phyloP scores from a whole-genome alignment of 1,284 basidiomycete genomes.

The Apiotrichum veenhuisii region DNA sequence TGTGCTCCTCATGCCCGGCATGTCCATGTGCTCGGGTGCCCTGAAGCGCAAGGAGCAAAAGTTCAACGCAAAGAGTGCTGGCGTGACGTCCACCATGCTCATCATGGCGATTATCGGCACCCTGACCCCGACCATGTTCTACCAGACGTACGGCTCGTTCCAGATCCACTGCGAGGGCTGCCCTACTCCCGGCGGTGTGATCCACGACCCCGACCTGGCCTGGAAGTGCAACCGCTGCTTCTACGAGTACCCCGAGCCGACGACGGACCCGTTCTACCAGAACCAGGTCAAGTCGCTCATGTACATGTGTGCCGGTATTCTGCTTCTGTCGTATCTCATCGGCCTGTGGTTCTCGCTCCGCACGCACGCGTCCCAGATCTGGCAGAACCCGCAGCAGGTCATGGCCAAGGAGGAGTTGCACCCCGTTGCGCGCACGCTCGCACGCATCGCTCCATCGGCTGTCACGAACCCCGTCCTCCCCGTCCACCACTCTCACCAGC shows the following conservation, averaged over 20 bases:
- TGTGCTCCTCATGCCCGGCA: slow-evolving; percentile 93
- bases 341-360: slow-evolving; percentile 98
- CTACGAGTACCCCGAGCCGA: slow-evolving; percentile 91
- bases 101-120: slow-evolving; percentile 99
- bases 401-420: slow-evolving; percentile 62
- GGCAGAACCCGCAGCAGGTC: slow-evolving; percentile 92
- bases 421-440: slow-evolving; percentile 25
- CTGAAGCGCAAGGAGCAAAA: slow-evolving; percentile 88
- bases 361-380: slow-evolving; percentile 97
- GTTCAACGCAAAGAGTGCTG: slow-evolving; percentile 97
- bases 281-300: slow-evolving; percentile 87
- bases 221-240: slow-evolving; percentile 92
- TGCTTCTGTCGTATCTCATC: slow-evolving; percentile 94
- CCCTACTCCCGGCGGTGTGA: slow-evolving; percentile 52
- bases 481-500: slow-evolving; percentile 31
- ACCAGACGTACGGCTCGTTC: slow-evolving; percentile 97
- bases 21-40: slow-evolving; percentile 95
- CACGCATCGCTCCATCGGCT: slow-evolving; percentile 56
- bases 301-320: slow-evolving; percentile 86
- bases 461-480: slow-evolving; percentile 47
- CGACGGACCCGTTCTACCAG: slow-evolving; percentile 93
- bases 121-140: slow-evolving; percentile 92
- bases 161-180: slow-evolving; percentile 90
- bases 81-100: slow-evolving; percentile 98
- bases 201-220: slow-evolving; percentile 50